phyloP scores from a whole-genome alignment of 2,329 filamentous ascomycete species.

The Dendryphion nanum region DNA sequence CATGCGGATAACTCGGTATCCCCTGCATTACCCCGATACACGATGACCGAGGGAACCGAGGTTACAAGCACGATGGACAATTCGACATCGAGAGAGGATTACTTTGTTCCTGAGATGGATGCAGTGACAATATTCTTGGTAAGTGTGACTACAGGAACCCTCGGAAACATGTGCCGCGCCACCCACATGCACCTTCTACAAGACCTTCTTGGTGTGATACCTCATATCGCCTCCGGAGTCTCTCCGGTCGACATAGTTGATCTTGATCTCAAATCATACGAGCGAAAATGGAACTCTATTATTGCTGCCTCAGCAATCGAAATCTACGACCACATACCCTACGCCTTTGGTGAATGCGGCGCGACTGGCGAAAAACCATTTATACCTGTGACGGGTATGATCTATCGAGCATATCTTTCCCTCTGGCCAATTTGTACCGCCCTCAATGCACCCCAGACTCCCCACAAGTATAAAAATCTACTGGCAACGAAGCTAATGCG shows the following conservation, averaged over 20 bases:
- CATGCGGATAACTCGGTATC: too few relatives aligned
- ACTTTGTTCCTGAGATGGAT: too few relatives aligned
- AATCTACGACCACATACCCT: neutral
- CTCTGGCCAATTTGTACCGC: neutral
- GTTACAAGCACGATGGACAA: too few relatives aligned
- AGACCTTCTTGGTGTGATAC: neutral
- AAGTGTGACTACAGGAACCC: neutral
- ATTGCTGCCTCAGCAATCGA: neutral
- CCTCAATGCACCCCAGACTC: neutral
- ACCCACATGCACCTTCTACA: neutral
- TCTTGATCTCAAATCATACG: neutral
- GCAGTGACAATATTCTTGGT: too few relatives aligned
- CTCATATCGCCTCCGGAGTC: neutral
- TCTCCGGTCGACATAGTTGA: neutral
- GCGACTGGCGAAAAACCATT: neutral
- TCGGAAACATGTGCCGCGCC: neutral
- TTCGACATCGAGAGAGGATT: too few relatives aligned
- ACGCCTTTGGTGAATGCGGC: neutral
- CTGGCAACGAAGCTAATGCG: neutral
- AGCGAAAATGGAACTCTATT: neutral
- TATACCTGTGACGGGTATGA: neutral
- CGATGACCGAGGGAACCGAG: too few relatives aligned
- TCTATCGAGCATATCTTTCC: neutral
- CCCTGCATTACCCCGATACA: too few relatives aligned
- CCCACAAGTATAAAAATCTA: neutral